phyloP scores from a whole-genome alignment of 805 yeast genomes.

The Grigorovia humatica region DNA sequence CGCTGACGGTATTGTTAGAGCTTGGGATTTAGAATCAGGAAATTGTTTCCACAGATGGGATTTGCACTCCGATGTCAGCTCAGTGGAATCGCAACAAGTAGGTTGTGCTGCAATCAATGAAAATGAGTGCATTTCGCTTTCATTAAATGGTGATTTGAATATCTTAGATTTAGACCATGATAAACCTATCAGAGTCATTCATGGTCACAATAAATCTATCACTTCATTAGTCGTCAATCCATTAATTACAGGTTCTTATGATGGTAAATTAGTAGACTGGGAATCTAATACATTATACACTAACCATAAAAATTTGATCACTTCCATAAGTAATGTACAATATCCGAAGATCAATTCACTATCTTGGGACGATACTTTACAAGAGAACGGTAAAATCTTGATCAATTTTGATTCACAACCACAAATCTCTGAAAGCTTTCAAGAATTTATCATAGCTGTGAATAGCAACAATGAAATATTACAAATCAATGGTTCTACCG shows the following conservation, averaged over 20 bases:
- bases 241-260: constrained; percentile 62
- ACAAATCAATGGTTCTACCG: constrained; percentile 27
- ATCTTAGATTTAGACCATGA: constrained; percentile 38
- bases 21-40: constrained; percentile 45
- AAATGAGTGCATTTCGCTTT: constrained; percentile 45
- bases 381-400: constrained; percentile 22
- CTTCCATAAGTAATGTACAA: constrained; percentile 33
- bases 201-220: constrained; percentile 77
- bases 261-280: constrained; percentile 69
- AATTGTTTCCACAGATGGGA: constrained; percentile 41
- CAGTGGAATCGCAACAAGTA: constrained; percentile 52
- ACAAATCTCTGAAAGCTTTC: constrained; percentile 27
- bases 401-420: constrained; percentile 40
- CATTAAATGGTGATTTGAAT: constrained; percentile 63
- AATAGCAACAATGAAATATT: constrained; percentile 35
- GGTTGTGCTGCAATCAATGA: constrained; percentile 55
- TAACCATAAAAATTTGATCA: constrained; percentile 58
- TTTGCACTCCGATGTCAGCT: constrained; percentile 26
- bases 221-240: constrained; percentile 42
- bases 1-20: constrained; percentile 67
- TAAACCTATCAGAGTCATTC: constrained; percentile 29
- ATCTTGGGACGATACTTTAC: constrained; percentile 85
- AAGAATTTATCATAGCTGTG: constrained; percentile 33
- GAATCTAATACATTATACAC: constrained; percentile 27
- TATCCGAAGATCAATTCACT: constrained; percentile 37